These are phyloP conservation scores for Castanopsis chinensis DNA, from an alignment of 306 rosid genomes.

Conservation along the genomic window DNA sequence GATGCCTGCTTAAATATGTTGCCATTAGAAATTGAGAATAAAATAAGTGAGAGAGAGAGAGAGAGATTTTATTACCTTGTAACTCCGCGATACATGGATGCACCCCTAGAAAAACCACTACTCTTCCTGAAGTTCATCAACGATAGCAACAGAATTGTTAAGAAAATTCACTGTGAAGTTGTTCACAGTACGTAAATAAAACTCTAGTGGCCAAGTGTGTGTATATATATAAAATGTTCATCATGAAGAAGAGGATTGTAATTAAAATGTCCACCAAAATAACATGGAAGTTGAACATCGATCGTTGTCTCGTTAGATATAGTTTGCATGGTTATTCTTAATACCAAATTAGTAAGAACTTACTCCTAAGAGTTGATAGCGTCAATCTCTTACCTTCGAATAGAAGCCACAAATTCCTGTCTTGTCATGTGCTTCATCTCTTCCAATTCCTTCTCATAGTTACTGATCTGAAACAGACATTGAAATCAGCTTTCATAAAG, in stretches of 20 bases:
- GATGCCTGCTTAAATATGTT: slow-evolving; percentile 60
- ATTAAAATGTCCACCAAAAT: too few species aligned
- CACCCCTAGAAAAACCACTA: slow-evolving; percentile 98
- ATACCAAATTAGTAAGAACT: background rate
- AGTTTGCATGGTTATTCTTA: background rate
- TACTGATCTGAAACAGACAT: slow-evolving; percentile 53
- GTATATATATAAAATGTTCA: too few species aligned
- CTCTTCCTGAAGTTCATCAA: slow-evolving; percentile 69
- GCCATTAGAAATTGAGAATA: background rate
- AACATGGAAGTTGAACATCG: background rate
- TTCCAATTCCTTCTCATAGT: slow-evolving; percentile 93
- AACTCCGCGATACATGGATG: slow-evolving; percentile 99
- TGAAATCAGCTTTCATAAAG: background rate
- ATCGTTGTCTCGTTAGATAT: background rate
- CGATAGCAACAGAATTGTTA: too few species aligned
- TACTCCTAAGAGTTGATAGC: background rate
- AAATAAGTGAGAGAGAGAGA: background rate
- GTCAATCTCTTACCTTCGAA: slow-evolving; percentile 58
- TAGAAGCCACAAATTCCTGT: slow-evolving; percentile 98
- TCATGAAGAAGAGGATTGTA: background rate
- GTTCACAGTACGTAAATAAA: too few species aligned
- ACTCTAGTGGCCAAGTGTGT: too few species aligned
- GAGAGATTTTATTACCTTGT: slow-evolving; percentile 59
- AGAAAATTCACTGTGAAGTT: too few species aligned
- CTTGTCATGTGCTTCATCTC: slow-evolving; percentile 99